These are phyloP conservation scores for Juncus effusus DNA, from an alignment of 176 grass and related monocot species.

Conservation along the genomic window DNA sequence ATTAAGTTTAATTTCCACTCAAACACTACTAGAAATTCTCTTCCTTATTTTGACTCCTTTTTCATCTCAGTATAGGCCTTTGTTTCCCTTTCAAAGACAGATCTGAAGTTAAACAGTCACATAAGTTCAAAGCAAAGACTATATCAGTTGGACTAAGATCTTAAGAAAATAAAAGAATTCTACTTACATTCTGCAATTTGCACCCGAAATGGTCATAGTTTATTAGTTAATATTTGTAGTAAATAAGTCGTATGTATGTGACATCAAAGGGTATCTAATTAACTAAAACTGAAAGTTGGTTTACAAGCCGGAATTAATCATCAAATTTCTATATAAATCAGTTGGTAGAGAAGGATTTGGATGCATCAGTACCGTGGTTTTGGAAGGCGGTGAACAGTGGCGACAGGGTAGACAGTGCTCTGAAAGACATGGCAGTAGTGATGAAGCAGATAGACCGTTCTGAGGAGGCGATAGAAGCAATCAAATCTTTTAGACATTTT, in stretches of 20 bases:
- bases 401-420: conserved; percentile 69
- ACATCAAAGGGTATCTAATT: no score
- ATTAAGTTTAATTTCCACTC: neutral
- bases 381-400: conserved; percentile 66
- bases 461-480: conserved; percentile 59
- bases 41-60: neutral
- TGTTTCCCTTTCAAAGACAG: neutral
- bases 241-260: neutral
- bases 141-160: no score
- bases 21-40: neutral
- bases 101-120: no score
- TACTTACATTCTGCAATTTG: no score
- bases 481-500: conserved; percentile 60
- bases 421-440: conserved; percentile 91
- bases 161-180: no score
- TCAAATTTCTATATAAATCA: conserved; percentile 1
- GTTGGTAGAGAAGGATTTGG: conserved; percentile 82
- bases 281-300: neutral
- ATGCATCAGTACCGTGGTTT: conserved; percentile 72
- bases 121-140: no score
- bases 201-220: neutral
- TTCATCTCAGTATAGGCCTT: neutral
- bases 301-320: neutral
- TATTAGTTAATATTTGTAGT: neutral
- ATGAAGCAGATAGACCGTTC: conserved; percentile 77